Conservation (phyloP, 495 filamentous ascomycete genomes). For the Hyaloscypha variabilis region DNA sequence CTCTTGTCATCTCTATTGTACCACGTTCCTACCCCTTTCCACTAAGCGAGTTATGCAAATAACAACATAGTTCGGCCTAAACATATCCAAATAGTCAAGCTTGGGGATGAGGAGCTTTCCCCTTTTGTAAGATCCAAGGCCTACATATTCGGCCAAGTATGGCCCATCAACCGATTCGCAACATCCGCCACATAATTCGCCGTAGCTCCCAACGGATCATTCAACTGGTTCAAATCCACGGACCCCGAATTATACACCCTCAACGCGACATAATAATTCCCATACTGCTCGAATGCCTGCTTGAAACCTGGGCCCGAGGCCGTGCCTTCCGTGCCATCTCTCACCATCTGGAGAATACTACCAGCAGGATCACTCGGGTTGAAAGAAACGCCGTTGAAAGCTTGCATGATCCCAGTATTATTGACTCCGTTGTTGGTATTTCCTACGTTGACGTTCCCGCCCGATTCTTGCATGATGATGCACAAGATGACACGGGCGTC, state of each 20-base stretch:
- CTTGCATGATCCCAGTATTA: constrained; percentile 28
- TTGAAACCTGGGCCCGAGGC: constrained; percentile 32
- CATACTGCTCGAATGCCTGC: constrained; percentile 33
- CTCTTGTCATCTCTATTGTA: background rate
- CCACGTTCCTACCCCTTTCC: background rate
- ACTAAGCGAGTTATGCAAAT: background rate
- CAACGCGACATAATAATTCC: constrained; percentile 40
- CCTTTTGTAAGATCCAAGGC: no score
- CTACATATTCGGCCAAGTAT: constrained; percentile 30
- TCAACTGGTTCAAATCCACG: constrained; percentile 40
- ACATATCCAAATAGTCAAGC: no score
- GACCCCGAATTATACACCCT: constrained; percentile 46
- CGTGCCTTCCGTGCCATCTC: constrained; percentile 39
- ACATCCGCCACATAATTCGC: constrained; percentile 41
- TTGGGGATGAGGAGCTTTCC: no score
- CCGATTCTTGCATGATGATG: constrained; percentile 49
- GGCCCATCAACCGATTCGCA: constrained; percentile 42
- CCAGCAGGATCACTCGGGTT: constrained; percentile 25
- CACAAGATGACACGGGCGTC: constrained; percentile 46
- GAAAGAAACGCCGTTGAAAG: constrained; percentile 11
- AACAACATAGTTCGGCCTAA: no score
- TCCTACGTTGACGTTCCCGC: constrained; percentile 41
- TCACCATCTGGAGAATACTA: constrained; percentile 41
- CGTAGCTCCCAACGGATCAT: constrained; percentile 38
- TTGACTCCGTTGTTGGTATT: constrained; percentile 39